Base-by-base conservation (phyloP, 1,139 yeast species). In the Hemisphaericaspora xylanilytica region DNA sequence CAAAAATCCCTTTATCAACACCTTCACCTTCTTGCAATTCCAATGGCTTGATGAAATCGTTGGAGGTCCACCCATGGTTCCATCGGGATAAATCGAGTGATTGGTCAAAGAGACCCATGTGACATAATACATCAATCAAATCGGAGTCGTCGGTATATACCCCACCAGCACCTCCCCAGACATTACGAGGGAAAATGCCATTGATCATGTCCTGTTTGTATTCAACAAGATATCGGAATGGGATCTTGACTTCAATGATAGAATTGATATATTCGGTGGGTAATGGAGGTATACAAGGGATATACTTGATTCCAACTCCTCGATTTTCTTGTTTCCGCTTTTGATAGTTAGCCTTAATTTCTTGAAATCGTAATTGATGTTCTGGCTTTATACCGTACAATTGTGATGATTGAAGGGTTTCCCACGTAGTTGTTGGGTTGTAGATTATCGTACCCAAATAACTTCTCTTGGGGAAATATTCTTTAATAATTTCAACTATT, bases 111-210 rank as follows among this genome's bases (percentile, higher is more conserved):
- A 82, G 67, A 0, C 96, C 97, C 45, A 78, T 63, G 53, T 92
- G 97, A 45, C 80, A 75, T 43, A 90, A 63, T 0, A 82, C 85
- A 3, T 86, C 72, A 31, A 92, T 73, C 3, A 90, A 65, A 56
- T 92, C 96, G 1, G 95, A 85, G 60, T 92, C 98, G 59, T 92
- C 97, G 1, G 97, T 86, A 59, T 90, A 92, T 3, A 92, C 69
- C 2, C 74, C 75, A 25, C 67, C 55, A 38, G 84, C 89, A 0
- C 96, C 87, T 2, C 98, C 98, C 97, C 97, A 92, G 2, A 89
- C 54, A 40, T 78, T 76, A 31, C 95, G 66, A 86, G 2, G 86
- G 53, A 40, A 76, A 74, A 37, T 94, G 65, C 43, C 75, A 70
- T 28, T 48, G 36, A 14, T 48, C 39, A 13, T 55, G 56, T 12